These are phyloP conservation scores for Aureobasidium sp. DNA, from an alignment of 2,329 filamentous ascomycete species.

Conservation along the genomic window DNA sequence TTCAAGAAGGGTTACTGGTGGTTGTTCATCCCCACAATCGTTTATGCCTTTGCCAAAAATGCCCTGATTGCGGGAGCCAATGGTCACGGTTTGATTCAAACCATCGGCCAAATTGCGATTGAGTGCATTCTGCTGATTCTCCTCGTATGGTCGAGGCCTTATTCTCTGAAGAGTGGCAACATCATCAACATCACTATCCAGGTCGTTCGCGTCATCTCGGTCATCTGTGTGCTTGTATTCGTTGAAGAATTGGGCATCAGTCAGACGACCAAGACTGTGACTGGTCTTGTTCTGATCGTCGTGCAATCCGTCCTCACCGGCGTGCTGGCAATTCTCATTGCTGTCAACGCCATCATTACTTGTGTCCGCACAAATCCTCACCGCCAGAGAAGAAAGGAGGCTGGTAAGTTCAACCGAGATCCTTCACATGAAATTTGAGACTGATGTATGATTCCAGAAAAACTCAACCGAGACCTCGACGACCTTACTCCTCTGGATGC, in stretches of 20 bases:
- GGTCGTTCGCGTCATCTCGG: slow-evolving; percentile 78
- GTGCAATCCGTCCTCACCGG: slow-evolving; percentile 80
- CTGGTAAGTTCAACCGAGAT: slow-evolving; percentile 55
- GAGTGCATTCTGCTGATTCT: slow-evolving; percentile 73
- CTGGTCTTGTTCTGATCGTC: slow-evolving; percentile 87
- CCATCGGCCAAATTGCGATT: slow-evolving; percentile 69
- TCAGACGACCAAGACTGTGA: slow-evolving; percentile 89
- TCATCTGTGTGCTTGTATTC: slow-evolving; percentile 83
- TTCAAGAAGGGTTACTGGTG: slow-evolving; percentile 97
- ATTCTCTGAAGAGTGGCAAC: slow-evolving; percentile 77
- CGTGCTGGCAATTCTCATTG: slow-evolving; percentile 76
- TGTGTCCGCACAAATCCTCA: slow-evolving; percentile 87
- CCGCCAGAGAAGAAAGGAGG: slow-evolving; percentile 77
- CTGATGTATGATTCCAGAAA: slow-evolving; percentile 49
- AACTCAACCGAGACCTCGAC: slow-evolving; percentile 69
- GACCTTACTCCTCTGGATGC: slow-evolving; percentile 80
- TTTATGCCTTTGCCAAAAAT: slow-evolving; percentile 88
- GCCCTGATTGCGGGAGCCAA: slow-evolving; percentile 77
- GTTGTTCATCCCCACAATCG: slow-evolving; percentile 82
- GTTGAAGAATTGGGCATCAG: slow-evolving; percentile 86
- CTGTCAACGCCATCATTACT: slow-evolving; percentile 77
- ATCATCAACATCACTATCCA: slow-evolving; percentile 92
- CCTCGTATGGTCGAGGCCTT: slow-evolving; percentile 79
- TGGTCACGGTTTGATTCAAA: slow-evolving; percentile 77
- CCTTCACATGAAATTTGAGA: too few relatives aligned